These are phyloP conservation scores for Macrolepiota dolichaula DNA, from an alignment of 768 basidiomycete species.

Conservation along the genomic window DNA sequence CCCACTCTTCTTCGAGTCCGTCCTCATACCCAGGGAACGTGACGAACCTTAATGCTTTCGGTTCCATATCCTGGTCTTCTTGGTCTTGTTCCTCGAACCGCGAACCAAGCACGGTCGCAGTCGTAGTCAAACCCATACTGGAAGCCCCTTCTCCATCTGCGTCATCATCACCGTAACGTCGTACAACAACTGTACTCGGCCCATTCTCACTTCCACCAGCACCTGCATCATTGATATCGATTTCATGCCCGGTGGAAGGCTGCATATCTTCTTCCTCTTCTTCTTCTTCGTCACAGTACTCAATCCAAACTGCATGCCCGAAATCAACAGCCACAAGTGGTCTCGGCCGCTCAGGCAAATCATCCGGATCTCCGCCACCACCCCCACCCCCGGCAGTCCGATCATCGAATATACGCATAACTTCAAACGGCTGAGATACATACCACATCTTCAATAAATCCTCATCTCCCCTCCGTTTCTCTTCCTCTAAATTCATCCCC, in stretches of 20 bases:
- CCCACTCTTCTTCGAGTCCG: slow-evolving; percentile 12
- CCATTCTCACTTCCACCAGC: background rate
- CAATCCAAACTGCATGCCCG: slow-evolving; percentile 84
- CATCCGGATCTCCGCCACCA: slow-evolving; percentile 29
- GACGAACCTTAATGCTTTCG: slow-evolving; percentile 9
- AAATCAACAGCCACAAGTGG: slow-evolving; percentile 84
- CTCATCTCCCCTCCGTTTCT: slow-evolving; percentile 30
- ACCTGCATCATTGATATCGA: background rate
- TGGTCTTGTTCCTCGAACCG: background rate
- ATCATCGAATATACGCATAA: slow-evolving; percentile 60
- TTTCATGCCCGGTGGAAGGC: background rate
- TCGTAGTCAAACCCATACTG: too few species aligned
- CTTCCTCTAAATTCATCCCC: slow-evolving; percentile 3
- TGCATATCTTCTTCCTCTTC: slow-evolving; percentile 13
- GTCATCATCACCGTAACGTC: background rate
- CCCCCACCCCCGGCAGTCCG: too few species aligned
- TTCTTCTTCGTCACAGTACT: slow-evolving; percentile 40
- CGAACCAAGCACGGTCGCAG: too few species aligned
- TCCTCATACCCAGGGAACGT: slow-evolving; percentile 11
- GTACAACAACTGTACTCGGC: background rate
- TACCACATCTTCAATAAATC: slow-evolving; percentile 70
- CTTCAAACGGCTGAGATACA: slow-evolving; percentile 67
- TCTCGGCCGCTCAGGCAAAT: slow-evolving; percentile 44
- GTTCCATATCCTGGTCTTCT: slow-evolving; percentile 1
- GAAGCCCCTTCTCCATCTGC: background rate